A percentile compares a stretch with the other conserved stretches of the same genome.
Conservation (phyloP, 116 monocot species). For the Iris pallida region DNA sequence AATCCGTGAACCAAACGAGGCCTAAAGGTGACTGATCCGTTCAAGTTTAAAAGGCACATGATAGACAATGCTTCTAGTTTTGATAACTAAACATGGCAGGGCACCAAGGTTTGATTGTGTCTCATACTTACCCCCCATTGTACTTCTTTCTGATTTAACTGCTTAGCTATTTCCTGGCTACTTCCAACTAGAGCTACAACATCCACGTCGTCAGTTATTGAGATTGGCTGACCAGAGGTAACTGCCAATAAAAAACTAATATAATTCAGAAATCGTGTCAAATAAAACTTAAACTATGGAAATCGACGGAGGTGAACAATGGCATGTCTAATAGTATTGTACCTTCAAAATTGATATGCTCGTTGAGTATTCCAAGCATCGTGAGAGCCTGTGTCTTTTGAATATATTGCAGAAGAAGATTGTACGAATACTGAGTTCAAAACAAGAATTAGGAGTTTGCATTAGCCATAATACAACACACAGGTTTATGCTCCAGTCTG, state of each 20-base stretch:
- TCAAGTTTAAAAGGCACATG: too few relatives aligned
- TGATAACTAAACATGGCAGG: too few relatives aligned
- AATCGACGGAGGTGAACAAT: background rate
- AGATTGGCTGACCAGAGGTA: constrained; percentile 70
- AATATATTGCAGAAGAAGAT: constrained; percentile 86
- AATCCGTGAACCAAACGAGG: too few relatives aligned
- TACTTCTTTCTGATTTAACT: constrained; percentile 96
- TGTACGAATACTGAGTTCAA: constrained; percentile 73
- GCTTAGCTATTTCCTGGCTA: constrained; percentile 72
- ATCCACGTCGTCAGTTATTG: constrained; percentile 77
- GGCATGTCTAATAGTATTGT: background rate
- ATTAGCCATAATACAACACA: constrained; percentile 3
- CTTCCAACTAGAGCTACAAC: constrained; percentile 62
- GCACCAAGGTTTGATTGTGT: too few relatives aligned
- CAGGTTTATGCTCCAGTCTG: too few relatives aligned
- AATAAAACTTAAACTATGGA: background rate
- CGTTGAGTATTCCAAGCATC: constrained; percentile 97
- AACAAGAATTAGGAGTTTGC: constrained; percentile 12
- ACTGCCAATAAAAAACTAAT: constrained; percentile 44
- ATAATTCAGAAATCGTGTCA: background rate
- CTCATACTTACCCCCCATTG: constrained; percentile 81
- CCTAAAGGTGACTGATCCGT: too few relatives aligned
- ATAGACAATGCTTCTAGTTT: too few relatives aligned
- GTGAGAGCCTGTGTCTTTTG: constrained; percentile 79
- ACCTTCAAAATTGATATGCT: constrained; percentile 97